Conservation (phyloP, 2,329 filamentous ascomycete species). For the Ploettnerulaceae sp. region DNA sequence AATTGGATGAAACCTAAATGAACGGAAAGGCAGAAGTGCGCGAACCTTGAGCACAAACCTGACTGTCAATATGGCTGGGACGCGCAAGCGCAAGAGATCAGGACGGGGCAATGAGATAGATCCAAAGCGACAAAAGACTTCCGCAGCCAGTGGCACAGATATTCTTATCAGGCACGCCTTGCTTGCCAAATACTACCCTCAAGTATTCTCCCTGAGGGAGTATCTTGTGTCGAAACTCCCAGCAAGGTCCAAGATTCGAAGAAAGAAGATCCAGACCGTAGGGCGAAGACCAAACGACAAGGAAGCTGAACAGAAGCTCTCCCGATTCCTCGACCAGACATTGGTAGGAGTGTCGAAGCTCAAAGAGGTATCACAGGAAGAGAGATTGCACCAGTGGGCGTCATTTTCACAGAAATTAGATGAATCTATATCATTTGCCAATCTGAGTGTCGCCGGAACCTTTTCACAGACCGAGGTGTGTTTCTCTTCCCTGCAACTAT, state of each 20-base stretch:
- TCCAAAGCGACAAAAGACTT: slow-evolving; percentile 29
- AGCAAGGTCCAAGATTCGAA: slow-evolving; percentile 56
- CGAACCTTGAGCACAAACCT: no score
- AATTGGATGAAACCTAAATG: no score
- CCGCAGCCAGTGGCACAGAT: slow-evolving; percentile 16
- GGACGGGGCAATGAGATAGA: slow-evolving; percentile 18
- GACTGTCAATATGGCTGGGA: slow-evolving; percentile 37
- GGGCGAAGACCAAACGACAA: slow-evolving; percentile 17
- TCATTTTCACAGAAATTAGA: slow-evolving; percentile 62
- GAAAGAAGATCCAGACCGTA: slow-evolving; percentile 50
- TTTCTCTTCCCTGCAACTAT: slow-evolving; percentile 15
- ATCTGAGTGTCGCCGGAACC: slow-evolving; percentile 38
- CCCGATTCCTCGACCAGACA: slow-evolving; percentile 30
- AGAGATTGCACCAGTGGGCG: slow-evolving; percentile 51
- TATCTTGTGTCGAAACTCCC: slow-evolving; percentile 66
- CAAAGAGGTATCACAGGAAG: slow-evolving; percentile 27
- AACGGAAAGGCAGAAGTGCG: no score
- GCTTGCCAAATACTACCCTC: slow-evolving; percentile 62
- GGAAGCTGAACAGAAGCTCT: slow-evolving; percentile 13
- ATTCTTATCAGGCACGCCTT: slow-evolving; percentile 51
- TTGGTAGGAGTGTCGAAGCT: slow-evolving; percentile 28
- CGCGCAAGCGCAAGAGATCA: slow-evolving; percentile 38
- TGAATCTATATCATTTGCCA: slow-evolving; percentile 48
- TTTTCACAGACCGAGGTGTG: slow-evolving; percentile 62
- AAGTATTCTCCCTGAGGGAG: slow-evolving; percentile 62